Base-by-base conservation (phyloP, 2,329 filamentous ascomycete genomes). In the Aspergillus piperis region DNA sequence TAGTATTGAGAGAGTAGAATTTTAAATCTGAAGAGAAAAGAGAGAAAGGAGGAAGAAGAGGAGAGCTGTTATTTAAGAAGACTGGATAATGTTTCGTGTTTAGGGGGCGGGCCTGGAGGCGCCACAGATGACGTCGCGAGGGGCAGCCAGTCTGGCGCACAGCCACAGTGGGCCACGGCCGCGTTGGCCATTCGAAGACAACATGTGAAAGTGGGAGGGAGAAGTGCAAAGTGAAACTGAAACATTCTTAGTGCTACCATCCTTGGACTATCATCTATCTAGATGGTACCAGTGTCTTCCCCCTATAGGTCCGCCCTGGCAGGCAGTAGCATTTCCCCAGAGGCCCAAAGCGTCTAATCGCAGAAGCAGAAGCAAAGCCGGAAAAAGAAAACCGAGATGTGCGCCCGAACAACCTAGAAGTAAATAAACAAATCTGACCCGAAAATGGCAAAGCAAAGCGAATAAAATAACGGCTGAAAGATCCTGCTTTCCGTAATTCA, bases 61-160 rank as follows among this genome's bases (percentile, higher is more conserved):
- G 13, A 50, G 47, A 30, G 25, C 23, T 55, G 53, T 19, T 47
- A 41, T 42, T 55, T 44, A 44, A 44, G 11, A 13, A 5, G 11
- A 13, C 10, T 36, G 32, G 11, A 36, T 6, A 36, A 36, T 36
- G 32, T 36, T 36, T 36, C 32, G 32, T 55, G 42, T 55, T 55
- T 47, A 32, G 39, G 53, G 52, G 52, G 32, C 19, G 42, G 39
- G 53, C 23, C 39, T 36, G 11, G 15, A 50, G 39, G 57, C 59
- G 32, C 58, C 60, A 58, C 62, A 62, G 59, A 54, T 65, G 61
- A 63, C 54, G 54, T 41, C 58, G 49, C 44, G 54, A 48, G 25
- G 51, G 57, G 57, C 57, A 58, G 49, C 17, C 38, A 47, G 5
- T 21, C 41, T 30, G 15, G 38, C 54, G 54, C 42, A 57, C 54